Conservation (phyloP, 108 stramenopile species). For the Fragilaria radians region DNA sequence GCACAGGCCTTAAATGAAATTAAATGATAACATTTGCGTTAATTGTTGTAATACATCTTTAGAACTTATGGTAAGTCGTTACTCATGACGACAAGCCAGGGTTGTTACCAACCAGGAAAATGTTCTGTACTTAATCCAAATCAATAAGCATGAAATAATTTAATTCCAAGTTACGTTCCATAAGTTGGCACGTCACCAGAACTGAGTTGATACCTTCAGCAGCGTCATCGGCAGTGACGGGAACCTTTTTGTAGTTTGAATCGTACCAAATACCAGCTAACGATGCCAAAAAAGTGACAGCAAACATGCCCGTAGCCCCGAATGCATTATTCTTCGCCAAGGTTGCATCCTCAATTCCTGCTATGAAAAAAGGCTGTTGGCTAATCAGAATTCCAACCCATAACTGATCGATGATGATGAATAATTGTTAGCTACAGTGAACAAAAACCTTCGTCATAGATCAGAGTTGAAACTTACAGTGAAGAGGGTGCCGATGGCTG, state of each 20-base stretch:
- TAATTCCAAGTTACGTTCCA: no score
- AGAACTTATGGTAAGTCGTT: no score
- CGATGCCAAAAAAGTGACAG: conserved; percentile 50
- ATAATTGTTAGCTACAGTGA: neutral
- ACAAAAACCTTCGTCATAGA: neutral
- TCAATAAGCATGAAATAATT: no score
- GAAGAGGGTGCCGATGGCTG: conserved; percentile 71
- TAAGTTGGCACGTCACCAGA: conserved; percentile 34
- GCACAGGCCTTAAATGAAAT: no score
- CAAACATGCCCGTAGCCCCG: conserved; percentile 76
- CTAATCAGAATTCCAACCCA: conserved; percentile 65
- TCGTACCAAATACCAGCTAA: conserved; percentile 48
- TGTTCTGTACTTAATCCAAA: no score
- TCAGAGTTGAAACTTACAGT: conserved; percentile 48
- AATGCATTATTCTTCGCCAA: conserved; percentile 62
- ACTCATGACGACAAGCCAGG: no score
- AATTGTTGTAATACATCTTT: no score
- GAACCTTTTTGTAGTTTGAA: conserved; percentile 19
- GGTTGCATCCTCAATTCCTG: conserved; percentile 65
- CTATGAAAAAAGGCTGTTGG: conserved; percentile 72
- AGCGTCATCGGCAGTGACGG: conserved; percentile 6
- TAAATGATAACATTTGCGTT: no score
- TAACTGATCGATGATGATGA: conserved; percentile 11
- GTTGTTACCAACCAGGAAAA: no score
- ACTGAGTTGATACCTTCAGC: conserved; percentile 40